These are phyloP conservation scores for Cinnamomum chago DNA, from an alignment of 164 flowering plant species.

Conservation along the genomic window DNA sequence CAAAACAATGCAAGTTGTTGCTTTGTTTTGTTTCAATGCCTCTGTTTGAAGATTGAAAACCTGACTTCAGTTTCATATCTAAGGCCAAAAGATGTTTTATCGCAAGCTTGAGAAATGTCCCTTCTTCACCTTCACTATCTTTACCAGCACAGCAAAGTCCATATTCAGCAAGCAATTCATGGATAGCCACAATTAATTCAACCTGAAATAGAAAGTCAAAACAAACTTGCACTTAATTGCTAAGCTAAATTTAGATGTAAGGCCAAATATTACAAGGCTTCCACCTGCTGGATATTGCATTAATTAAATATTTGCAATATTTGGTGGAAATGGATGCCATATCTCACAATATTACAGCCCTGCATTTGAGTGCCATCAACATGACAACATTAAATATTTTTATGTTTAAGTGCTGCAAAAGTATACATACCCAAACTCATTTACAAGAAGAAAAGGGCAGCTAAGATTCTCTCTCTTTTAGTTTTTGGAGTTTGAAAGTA, in stretches of 20 bases:
- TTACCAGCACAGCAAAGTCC: slow-evolving; percentile 89
- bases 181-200: slow-evolving; percentile 74
- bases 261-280: neutral
- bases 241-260: neutral
- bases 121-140: slow-evolving; percentile 75
- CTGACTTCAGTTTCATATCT: slow-evolving; percentile 80
- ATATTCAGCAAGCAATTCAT: slow-evolving; percentile 92
- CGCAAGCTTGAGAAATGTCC: slow-evolving; percentile 83
- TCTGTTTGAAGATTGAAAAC: slow-evolving; percentile 30
- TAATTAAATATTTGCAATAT: too few species aligned
- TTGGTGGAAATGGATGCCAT: too few species aligned
- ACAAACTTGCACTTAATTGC: neutral
- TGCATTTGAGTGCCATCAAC: too few species aligned
- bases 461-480: too few species aligned
- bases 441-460: too few species aligned
- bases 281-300: neutral
- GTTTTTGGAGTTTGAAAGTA: too few species aligned
- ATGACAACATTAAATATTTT: too few species aligned
- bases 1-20: slow-evolving; percentile 13
- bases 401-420: too few species aligned
- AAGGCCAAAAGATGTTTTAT: slow-evolving; percentile 83
- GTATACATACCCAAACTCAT: too few species aligned
- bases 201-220: slow-evolving; percentile 41
- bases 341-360: too few species aligned
- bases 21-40: slow-evolving; percentile 27